Percentiles rank a stretch among this genome's conserved stretches.
Evolutionary conservation across 129 eudicot genomes (phyloP).

Genomic region (Lactuca sativa): DNA sequence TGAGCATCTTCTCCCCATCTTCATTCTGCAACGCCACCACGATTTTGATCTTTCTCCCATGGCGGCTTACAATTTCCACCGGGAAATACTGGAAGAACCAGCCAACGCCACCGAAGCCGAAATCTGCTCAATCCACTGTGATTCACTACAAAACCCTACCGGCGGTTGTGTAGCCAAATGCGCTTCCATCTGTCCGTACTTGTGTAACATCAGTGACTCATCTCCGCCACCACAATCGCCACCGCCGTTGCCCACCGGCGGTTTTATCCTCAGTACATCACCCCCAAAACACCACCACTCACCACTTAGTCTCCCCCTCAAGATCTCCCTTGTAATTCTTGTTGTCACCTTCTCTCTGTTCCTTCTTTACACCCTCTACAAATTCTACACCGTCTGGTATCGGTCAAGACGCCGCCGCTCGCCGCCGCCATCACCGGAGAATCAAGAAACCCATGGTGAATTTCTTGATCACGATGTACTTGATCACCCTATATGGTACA

Average conservation of each 20-base stretch:
- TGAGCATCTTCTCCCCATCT: slow-evolving; percentile 20
- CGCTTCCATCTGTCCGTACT: background rate
- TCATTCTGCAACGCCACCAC: slow-evolving; percentile 1
- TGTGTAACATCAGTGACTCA: slow-evolving; percentile 14
- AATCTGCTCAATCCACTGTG: slow-evolving; percentile 19
- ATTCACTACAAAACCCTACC: background rate
- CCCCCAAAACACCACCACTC: slow-evolving; percentile 28
- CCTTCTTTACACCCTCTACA: slow-evolving; percentile 44
- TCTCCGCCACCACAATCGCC: slow-evolving; percentile 19
- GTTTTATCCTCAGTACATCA: slow-evolving; percentile 1
- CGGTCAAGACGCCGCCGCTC: slow-evolving; percentile 31
- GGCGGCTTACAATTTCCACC: slow-evolving; percentile 32
- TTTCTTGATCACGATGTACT: slow-evolving; percentile 41
- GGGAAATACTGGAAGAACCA: slow-evolving; percentile 29
- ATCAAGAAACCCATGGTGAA: slow-evolving; percentile 35
- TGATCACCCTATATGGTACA: slow-evolving; percentile 66
- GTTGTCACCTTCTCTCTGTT: slow-evolving; percentile 44
- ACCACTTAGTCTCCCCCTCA: slow-evolving; percentile 31
- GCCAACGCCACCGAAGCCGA: slow-evolving; percentile 2
- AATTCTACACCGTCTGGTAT: slow-evolving; percentile 39
- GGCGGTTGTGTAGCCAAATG: slow-evolving; percentile 24
- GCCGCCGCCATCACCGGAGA: slow-evolving; percentile 23
- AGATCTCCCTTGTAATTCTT: slow-evolving; percentile 37
- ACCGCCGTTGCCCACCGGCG: slow-evolving; percentile 17
- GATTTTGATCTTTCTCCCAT: slow-evolving; percentile 14